Percentiles rank a stretch among this genome's conserved stretches.
Evolutionary conservation across 345 rosid genomes (phyloP).

Genomic region (Psidium guajava): DNA sequence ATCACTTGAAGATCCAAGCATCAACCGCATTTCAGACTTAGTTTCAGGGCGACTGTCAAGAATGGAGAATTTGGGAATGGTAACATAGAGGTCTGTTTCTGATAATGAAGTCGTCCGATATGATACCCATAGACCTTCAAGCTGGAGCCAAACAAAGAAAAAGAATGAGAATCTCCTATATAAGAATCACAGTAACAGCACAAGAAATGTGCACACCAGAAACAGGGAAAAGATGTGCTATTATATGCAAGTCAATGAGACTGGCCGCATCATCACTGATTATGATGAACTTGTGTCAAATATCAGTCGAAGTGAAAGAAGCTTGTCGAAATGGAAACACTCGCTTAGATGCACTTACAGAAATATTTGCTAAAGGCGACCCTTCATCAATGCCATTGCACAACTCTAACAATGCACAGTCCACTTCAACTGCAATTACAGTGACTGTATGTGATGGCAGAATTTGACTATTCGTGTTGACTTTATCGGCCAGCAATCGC

Average conservation of each 20-base stretch:
- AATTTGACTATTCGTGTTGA: conserved; percentile 79
- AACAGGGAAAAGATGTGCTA: neutral
- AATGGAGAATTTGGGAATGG: conserved; percentile 81
- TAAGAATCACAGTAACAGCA: neutral
- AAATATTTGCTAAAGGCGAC: conserved; percentile 85
- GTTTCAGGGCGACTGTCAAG: conserved; percentile 80
- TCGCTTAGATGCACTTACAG: conserved; percentile 34
- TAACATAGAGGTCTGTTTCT: conserved; percentile 88
- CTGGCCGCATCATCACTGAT: neutral
- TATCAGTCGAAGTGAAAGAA: neutral
- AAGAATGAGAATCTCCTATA: neutral
- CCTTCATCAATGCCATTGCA: conserved; percentile 68
- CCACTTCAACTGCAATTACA: conserved; percentile 74
- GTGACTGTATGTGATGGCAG: conserved; percentile 78
- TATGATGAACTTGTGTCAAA: neutral
- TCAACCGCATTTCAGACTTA: conserved; percentile 94
- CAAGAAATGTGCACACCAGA: neutral
- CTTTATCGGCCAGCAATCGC: conserved; percentile 82
- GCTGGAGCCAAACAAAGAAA: conserved; percentile 33
- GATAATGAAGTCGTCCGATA: conserved; percentile 82
- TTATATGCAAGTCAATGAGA: neutral
- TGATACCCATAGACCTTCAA: conserved; percentile 95
- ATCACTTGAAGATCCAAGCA: conserved; percentile 95
- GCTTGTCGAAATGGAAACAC: neutral
- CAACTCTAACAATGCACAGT: conserved; percentile 84